Evolutionary conservation across 225 moss, liverwort and hornwort genomes (phyloP).

Genomic region (Bryoerythrophyllum caledonicum): DNA sequence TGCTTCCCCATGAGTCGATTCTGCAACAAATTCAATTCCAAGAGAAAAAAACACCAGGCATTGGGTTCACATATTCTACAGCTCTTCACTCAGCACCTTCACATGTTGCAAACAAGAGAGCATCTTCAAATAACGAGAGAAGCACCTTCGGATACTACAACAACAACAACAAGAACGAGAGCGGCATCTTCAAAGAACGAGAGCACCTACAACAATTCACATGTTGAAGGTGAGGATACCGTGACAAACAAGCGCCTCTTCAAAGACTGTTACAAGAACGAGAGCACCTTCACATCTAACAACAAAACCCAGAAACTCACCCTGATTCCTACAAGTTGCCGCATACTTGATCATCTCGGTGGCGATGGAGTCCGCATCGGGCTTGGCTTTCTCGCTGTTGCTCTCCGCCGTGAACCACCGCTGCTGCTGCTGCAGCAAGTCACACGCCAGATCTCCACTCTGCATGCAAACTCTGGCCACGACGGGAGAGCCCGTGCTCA

Average conservation of each 20-base stretch:
- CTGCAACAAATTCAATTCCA: conserved; percentile 34
- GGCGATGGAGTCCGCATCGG: conserved; percentile 48
- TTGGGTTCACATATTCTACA: conserved; percentile 13
- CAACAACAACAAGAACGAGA: conserved; percentile 17
- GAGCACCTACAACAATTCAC: too few relatives aligned
- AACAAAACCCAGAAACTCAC: conserved; percentile 27
- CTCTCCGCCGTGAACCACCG: conserved; percentile 42
- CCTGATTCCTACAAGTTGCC: conserved; percentile 42
- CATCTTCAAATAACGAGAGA: background rate
- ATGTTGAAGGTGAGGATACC: background rate
- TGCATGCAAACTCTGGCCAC: conserved; percentile 21
- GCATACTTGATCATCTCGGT: conserved; percentile 68
- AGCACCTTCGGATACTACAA: conserved; percentile 29
- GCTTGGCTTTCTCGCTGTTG: conserved; percentile 52
- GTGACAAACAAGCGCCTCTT: conserved; percentile 5
- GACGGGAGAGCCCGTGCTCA: background rate
- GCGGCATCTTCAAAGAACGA: conserved; percentile 19
- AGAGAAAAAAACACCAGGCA: too few relatives aligned
- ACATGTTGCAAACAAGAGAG: background rate
- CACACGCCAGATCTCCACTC: background rate
- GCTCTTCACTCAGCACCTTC: conserved; percentile 1
- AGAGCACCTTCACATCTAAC: too few relatives aligned
- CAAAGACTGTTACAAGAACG: conserved; percentile 32
- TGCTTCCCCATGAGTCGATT: conserved; percentile 59
- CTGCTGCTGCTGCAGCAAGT: conserved; percentile 28